Evolutionary conservation across 495 filamentous ascomycete genomes (phyloP).

Genomic region (Podospora pseudopauciseta): DNA sequence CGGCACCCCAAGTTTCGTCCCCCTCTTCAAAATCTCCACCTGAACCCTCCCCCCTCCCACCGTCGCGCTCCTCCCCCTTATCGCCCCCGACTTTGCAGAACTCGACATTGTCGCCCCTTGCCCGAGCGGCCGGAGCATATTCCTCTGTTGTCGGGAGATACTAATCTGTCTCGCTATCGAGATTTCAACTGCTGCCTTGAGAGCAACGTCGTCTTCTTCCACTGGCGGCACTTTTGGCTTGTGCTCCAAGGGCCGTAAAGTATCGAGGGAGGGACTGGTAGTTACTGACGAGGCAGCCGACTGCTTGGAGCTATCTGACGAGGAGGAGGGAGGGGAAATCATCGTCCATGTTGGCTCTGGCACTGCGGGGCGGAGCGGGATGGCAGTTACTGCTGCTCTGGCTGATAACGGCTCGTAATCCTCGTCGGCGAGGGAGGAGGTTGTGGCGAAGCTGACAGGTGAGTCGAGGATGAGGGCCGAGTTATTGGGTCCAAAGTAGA

Average conservation of each 20-base stretch:
- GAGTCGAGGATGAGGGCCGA: conserved; percentile 49
- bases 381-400: background rate
- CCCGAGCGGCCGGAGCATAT: conserved; percentile 39
- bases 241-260: background rate
- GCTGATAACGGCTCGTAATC: conserved; percentile 24
- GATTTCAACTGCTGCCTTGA: conserved; percentile 50
- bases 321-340: conserved; percentile 35
- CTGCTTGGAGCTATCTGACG: conserved; percentile 26
- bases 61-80: conserved; percentile 5
- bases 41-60: conserved; percentile 6
- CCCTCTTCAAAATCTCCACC: conserved; percentile 20
- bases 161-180: conserved; percentile 59
- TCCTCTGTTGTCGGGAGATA: conserved; percentile 53
- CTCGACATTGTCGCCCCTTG: conserved; percentile 11
- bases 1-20: conserved; percentile 37
- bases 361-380: conserved; percentile 30
- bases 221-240: conserved; percentile 4
- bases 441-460: conserved; percentile 29
- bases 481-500: conserved; percentile 41
- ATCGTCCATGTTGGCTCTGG: conserved; percentile 53
- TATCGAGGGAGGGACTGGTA: conserved; percentile 32
- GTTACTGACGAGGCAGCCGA: conserved; percentile 19
- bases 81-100: background rate
- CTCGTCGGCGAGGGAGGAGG: conserved; percentile 1
- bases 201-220: conserved; percentile 36